phyloP scores from a whole-genome alignment of 2,329 filamentous ascomycete species.

The Aspergillus awamori region DNA sequence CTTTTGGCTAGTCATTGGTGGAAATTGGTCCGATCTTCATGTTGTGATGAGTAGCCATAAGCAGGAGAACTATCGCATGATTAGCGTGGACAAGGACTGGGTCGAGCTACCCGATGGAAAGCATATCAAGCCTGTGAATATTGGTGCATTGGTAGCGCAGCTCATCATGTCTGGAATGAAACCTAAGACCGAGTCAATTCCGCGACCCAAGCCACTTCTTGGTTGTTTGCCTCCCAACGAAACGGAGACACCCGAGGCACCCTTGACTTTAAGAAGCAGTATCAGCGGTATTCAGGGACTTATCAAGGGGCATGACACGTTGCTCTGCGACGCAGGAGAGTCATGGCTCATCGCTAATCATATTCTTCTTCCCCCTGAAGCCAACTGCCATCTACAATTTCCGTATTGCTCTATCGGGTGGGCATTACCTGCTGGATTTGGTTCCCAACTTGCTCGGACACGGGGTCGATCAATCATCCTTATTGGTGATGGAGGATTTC shows the following conservation, averaged over 20 bases:
- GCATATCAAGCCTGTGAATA: background rate
- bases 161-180: constrained; percentile 4
- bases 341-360: constrained; percentile 14
- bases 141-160: background rate
- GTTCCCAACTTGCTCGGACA: constrained; percentile 13
- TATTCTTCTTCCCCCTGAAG: constrained; percentile 7
- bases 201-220: background rate
- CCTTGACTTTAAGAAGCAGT: constrained; percentile 1
- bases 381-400: constrained; percentile 12
- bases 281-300: constrained; percentile 9
- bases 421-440: constrained; percentile 12
- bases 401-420: constrained; percentile 17
- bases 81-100: background rate
- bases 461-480: constrained; percentile 69
- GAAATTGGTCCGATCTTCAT: constrained; percentile 12
- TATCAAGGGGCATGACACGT: background rate
- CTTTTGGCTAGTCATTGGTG: constrained; percentile 9
- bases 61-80: constrained; percentile 3
- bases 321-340: constrained; percentile 15
- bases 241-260: background rate
- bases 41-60: background rate
- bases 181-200: background rate
- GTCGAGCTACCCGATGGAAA: background rate
- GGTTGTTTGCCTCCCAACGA: background rate
- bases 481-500: constrained; percentile 82